phyloP scores from a whole-genome alignment of 1,284 basidiomycete genomes.

The Porogramme epimiltina region DNA sequence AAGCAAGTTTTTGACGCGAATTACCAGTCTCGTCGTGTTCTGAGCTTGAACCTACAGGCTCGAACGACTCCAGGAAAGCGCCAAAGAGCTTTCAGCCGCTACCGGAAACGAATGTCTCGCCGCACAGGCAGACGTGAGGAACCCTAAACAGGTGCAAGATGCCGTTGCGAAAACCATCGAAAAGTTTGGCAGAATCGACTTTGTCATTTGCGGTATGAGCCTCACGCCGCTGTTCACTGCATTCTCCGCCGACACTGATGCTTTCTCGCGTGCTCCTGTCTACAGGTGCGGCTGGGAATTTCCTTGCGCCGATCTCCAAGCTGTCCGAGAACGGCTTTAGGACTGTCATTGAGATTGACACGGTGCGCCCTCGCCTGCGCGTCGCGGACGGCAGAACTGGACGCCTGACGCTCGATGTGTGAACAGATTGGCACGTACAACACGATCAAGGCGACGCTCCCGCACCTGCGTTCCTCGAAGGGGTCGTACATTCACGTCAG shows the following conservation, averaged over 20 bases:
- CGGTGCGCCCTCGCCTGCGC: conserved; percentile 47
- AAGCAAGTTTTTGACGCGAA: conserved; percentile 55
- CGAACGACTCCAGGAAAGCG: conserved; percentile 74
- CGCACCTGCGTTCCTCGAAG: conserved; percentile 66
- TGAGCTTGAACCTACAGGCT: conserved; percentile 46
- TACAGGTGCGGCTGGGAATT: conserved; percentile 89
- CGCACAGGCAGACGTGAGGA: conserved; percentile 82
- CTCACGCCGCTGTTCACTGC: background rate
- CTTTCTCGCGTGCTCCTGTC: background rate
- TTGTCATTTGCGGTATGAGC: conserved; percentile 85
- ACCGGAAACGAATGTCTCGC: conserved; percentile 79
- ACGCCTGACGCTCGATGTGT: conserved; percentile 3
- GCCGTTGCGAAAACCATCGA: conserved; percentile 81
- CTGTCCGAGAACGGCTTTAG: conserved; percentile 89
- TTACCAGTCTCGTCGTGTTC: background rate
- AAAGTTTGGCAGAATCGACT: conserved; percentile 88
- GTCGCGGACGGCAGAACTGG: background rate
- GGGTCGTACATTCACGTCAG: conserved; percentile 93
- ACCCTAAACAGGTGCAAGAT: conserved; percentile 69
- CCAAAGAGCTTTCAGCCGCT: conserved; percentile 67
- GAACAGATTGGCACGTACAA: conserved; percentile 87
- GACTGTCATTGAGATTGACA: conserved; percentile 94
- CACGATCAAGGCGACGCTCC: conserved; percentile 90
- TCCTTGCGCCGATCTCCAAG: conserved; percentile 80
- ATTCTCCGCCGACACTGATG: conserved; percentile 1